Conservation (phyloP, 768 basidiomycete species). For the Suillus plorans region DNA sequence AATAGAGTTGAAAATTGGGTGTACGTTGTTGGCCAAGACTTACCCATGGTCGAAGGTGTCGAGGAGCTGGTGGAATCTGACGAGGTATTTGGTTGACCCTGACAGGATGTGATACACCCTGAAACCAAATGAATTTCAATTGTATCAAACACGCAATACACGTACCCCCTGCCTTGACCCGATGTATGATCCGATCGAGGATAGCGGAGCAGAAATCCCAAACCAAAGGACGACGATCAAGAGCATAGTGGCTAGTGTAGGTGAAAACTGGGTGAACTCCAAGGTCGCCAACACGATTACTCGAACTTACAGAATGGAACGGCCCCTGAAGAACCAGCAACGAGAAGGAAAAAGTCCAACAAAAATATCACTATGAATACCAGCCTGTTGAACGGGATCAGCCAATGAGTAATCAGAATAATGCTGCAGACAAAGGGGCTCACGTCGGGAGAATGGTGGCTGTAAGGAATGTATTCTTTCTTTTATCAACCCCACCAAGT, state of each 20-base stretch:
- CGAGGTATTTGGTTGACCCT: constrained; percentile 91
- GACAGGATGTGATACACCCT: constrained; percentile 81
- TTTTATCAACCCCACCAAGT: constrained; percentile 72
- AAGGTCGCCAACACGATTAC: not conserved
- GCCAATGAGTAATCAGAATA: constrained; percentile 1
- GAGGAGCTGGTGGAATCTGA: constrained; percentile 89
- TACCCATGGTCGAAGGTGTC: constrained; percentile 83
- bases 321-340: constrained; percentile 87
- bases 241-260: constrained; percentile 69
- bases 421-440: constrained; percentile 22
- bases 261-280: constrained; percentile 2
- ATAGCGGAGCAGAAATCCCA: constrained; percentile 89
- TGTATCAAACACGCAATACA: constrained; percentile 6
- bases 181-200: constrained; percentile 80
- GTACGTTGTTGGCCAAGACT: constrained; percentile 19
- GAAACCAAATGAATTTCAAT: constrained; percentile 10
- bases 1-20: constrained; percentile 14
- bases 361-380: constrained; percentile 86
- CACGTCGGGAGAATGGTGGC: constrained; percentile 88
- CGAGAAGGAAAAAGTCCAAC: constrained; percentile 87
- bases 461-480: constrained; percentile 84
- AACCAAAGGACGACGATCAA: constrained; percentile 88
- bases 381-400: constrained; percentile 43
- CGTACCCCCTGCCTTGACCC: constrained; percentile 86
- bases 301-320: constrained; percentile 80